These are phyloP conservation scores for Picea glauca DNA, from an alignment of 75 land plant genomes.

Conservation along the genomic window DNA sequence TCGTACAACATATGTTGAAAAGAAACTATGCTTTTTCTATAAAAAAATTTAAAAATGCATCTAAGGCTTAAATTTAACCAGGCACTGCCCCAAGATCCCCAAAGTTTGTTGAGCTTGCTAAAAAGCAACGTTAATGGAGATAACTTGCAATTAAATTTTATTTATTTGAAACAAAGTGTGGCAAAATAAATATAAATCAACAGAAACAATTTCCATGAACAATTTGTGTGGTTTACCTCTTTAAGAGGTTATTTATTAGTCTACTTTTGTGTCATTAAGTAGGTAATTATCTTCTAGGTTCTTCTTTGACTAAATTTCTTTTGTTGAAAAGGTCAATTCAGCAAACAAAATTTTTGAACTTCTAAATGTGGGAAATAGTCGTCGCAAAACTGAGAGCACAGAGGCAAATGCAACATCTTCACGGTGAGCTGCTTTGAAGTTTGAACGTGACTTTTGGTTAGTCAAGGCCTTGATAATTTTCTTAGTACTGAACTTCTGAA, in stretches of 20 bases:
- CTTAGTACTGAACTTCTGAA: neutral
- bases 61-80: neutral
- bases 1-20: too few relatives aligned
- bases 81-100: neutral
- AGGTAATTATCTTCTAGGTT: neutral
- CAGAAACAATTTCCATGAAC: neutral
- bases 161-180: neutral
- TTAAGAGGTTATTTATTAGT: neutral
- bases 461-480: neutral
- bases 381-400: slow-evolving; percentile 95
- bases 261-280: neutral
- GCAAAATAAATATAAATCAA: neutral
- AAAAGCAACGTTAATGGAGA: neutral
- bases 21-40: neutral
- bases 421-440: slow-evolving; percentile 36
- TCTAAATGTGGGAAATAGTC: slow-evolving; percentile 82
- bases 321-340: slow-evolving; percentile 66
- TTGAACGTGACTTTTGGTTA: too few relatives aligned
- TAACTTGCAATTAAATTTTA: neutral
- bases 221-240: neutral
- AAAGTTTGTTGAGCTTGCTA: neutral
- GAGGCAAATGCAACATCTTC: slow-evolving; percentile 95
- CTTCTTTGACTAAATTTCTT: neutral
- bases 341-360: slow-evolving; percentile 94
- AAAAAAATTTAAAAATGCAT: neutral